Base-by-base conservation (phyloP, 495 filamentous ascomycete genomes). In the Trichoderma asperelloides region DNA sequence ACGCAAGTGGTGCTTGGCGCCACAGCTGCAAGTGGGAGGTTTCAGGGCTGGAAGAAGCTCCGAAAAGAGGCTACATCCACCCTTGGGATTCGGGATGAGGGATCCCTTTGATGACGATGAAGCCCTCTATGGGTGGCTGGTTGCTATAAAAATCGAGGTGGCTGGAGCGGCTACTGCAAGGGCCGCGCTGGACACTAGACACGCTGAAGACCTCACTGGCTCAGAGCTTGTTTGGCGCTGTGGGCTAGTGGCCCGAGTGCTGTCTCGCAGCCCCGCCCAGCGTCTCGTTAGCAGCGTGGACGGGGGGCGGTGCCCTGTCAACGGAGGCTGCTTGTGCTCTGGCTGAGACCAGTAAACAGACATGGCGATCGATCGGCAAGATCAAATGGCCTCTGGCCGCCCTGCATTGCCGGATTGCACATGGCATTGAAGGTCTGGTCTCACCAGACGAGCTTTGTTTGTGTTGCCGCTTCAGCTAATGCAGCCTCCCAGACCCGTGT, bases 151-250 rank as follows among this genome's bases (percentile, higher is more conserved):
- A 60, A 60, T 28, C 55, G 16, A 30, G 55, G 55, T 60, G 55
- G 55, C 55, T 60, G 55, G 55, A 60, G 55, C 23, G 55, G 55
- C 55, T 60, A 60, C 55, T 60, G 55, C 55, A 60, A 60, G 55
- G 55, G 55, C 49, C n/a, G 18, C 49, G 18, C 1, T 18, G n/a
- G 47, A 16, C 55, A 60, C 47, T 51, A 11, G 18, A 21, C 47
- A 4, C 18, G 18, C 47, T 51, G 47, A n/a, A 47, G 43, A 16
- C 15, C 43, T 47, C 15, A 47, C 43, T 47, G 43, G 43, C 43
- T n/a, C 0, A 16, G 12, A 47, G 43, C 43, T n/a, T 47, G 15
- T 47, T 47, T 57, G 12, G 23, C n/a, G 23, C 55, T 28, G 55
- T 25, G 55, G 55, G 27, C 55, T 30, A 60, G 55, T 60, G 55